Percentiles rank a stretch among this genome's conserved stretches.
phyloP scores from a whole-genome alignment of 1,139 yeast species.

The Keqinozyma sinolaborantium region DNA sequence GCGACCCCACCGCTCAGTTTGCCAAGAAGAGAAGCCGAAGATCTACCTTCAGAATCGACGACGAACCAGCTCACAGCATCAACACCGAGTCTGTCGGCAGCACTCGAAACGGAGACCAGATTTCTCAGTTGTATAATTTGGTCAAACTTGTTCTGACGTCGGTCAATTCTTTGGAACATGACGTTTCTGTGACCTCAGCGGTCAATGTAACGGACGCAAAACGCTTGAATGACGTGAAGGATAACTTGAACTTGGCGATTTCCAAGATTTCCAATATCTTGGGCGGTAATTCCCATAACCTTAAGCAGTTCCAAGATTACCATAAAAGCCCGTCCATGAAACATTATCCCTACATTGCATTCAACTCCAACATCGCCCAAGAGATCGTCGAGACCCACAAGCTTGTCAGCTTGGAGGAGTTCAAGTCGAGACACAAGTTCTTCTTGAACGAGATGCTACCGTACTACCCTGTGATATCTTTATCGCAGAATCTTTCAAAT shows the following conservation, averaged over 20 bases:
- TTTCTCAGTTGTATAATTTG: conserved; percentile 11
- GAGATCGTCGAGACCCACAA: conserved; percentile 29
- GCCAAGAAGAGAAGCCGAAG: conserved; percentile 20
- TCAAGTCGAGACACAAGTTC: conserved; percentile 27
- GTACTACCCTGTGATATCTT: conserved; percentile 46
- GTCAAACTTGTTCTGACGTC: conserved; percentile 11
- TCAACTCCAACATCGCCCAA: conserved; percentile 35
- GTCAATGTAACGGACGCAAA: conserved; percentile 7
- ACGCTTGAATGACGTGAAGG: conserved; percentile 6
- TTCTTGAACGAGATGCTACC: conserved; percentile 38
- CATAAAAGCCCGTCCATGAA: conserved; percentile 11
- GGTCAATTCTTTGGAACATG: conserved; percentile 13
- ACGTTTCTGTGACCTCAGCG: conserved; percentile 10
- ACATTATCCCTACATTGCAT: conserved; percentile 34
- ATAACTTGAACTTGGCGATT: conserved; percentile 2
- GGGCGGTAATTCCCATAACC: conserved; percentile 6
- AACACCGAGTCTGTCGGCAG: conserved; percentile 12
- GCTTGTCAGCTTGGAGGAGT: conserved; percentile 20
- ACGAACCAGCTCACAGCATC: conserved; percentile 12
- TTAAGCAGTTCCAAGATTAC: conserved; percentile 14
- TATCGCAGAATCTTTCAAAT: conserved; percentile 28
- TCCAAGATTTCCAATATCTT: conserved; percentile 8
- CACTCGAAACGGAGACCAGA: conserved; percentile 11
- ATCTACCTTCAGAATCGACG: conserved; percentile 7
- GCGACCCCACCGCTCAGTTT: conserved; percentile 41